A percentile compares a stretch with the other conserved stretches of the same genome.
Evolutionary conservation across 495 filamentous ascomycete genomes (phyloP).

Genomic region (Podospora pseudoanserina): DNA sequence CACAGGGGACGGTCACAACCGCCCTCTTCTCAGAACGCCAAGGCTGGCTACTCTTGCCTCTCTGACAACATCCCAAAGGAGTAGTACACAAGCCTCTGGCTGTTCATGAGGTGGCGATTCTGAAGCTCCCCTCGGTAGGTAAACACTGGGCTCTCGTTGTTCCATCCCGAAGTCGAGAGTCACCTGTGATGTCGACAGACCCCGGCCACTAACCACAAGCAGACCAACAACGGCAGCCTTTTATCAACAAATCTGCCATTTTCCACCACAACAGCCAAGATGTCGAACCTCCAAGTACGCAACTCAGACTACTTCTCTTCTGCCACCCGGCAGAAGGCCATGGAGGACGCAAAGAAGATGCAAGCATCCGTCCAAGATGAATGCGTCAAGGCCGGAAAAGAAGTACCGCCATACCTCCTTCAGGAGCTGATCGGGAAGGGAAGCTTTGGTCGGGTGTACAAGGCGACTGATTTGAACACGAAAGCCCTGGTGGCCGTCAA

Average conservation of each 20-base stretch:
- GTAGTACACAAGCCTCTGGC: not conserved
- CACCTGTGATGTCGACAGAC: not conserved
- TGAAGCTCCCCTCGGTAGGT: not conserved
- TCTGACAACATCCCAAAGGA: not conserved
- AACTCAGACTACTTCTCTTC: slow-evolving; percentile 34
- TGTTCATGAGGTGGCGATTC: not conserved
- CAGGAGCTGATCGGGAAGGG: slow-evolving; percentile 92
- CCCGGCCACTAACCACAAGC: too few relatives aligned
- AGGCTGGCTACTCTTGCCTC: not conserved
- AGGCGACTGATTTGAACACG: slow-evolving; percentile 58
- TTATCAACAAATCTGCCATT: not conserved
- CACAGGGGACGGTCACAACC: not conserved
- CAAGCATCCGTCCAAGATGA: slow-evolving; percentile 47
- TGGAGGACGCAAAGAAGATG: slow-evolving; percentile 56
- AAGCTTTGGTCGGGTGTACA: slow-evolving; percentile 93
- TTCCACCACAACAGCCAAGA: slow-evolving; percentile 24
- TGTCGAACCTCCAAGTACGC: slow-evolving; percentile 43
- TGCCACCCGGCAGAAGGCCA: slow-evolving; percentile 44
- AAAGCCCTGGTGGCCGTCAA: slow-evolving; percentile 81
- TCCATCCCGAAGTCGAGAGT: not conserved
- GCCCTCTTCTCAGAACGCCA: not conserved
- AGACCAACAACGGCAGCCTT: too few relatives aligned
- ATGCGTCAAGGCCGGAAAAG: slow-evolving; percentile 46
- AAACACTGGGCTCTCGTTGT: not conserved
- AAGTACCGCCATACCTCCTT: slow-evolving; percentile 63